These are phyloP conservation scores for Dryas integrifolia DNA, from an alignment of 331 rosid species.

Conservation along the genomic window DNA sequence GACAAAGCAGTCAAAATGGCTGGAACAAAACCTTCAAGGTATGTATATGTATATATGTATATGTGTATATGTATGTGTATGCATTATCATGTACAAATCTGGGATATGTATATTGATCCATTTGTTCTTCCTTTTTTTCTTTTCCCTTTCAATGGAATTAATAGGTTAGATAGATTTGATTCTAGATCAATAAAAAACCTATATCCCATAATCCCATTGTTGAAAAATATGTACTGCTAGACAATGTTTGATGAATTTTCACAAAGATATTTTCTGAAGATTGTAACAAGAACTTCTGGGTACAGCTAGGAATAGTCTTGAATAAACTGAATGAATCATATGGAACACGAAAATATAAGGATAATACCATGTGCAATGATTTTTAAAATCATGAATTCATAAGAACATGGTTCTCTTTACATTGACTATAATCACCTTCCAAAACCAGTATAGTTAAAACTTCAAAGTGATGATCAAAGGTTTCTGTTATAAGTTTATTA, in stretches of 20 bases:
- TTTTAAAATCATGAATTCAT: too few relatives aligned
- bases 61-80: neutral
- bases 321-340: too few relatives aligned
- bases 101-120: neutral
- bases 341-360: too few relatives aligned
- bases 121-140: neutral
- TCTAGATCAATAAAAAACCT: too few relatives aligned
- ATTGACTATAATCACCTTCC: neutral
- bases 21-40: conserved; percentile 90
- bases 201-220: neutral
- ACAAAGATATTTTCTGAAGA: neutral
- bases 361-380: too few relatives aligned
- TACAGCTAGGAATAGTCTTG: neutral
- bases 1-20: conserved; percentile 97
- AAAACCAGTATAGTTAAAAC: neutral
- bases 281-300: neutral
- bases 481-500: neutral
- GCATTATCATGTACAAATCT: neutral
- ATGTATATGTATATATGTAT: neutral
- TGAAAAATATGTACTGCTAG: neutral
- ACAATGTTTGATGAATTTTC: neutral
- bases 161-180: neutral
- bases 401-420: too few relatives aligned
- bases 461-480: neutral
- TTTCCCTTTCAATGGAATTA: neutral